Base-by-base conservation (phyloP, 2,329 filamentous ascomycete species). In the Colletotrichum liaoningense region DNA sequence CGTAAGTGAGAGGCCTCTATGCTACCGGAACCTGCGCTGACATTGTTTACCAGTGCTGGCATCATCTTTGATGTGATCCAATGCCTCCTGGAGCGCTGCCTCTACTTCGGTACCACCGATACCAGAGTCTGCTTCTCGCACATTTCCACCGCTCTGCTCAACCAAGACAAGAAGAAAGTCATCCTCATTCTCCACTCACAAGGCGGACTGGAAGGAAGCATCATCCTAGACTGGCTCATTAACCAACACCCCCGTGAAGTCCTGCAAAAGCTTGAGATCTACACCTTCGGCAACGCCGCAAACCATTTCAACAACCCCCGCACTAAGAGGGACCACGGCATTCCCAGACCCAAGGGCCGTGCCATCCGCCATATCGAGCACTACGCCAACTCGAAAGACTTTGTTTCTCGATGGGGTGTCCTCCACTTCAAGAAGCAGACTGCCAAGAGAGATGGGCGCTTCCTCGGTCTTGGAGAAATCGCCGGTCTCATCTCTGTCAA, bases 301-400 rank as follows among this genome's bases (percentile, higher is more conserved):
- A 94, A 94, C 77, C 93, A 95, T 80, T 95, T 95, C 85, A 95
- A 95, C 81, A 95, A 95, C 75, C 94, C 93, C 0, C 87, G 88
- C 70, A 52, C 26, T 9, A 69, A 65, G 62, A 65, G 26, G 30
- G 60, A 66, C 6, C 26, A 66, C 4, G 52, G 35, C 1, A 24
- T 57, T 6, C 24, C 46, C 12, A 35, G 62, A 4, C 80, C 85
- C 16, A 82, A 86, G 9, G 84, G 86, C 74, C 83, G 85, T 56
- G 89, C 89, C 3, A 92, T 96, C 65, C 87, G 88, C 11, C 88
- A 95, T 75, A 92, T 96, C 42, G 94, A 97, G 82, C 94, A 97
- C 81, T 97, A 95, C 78, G 92, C 92, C 3, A 93, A 95, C 79
- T 88, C 88, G 7, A 88, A 86, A n/a, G 94, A 97, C 77, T 93